Evolutionary conservation across 2,329 filamentous ascomycete species (phyloP).

Genomic region (Alternaria solani): DNA sequence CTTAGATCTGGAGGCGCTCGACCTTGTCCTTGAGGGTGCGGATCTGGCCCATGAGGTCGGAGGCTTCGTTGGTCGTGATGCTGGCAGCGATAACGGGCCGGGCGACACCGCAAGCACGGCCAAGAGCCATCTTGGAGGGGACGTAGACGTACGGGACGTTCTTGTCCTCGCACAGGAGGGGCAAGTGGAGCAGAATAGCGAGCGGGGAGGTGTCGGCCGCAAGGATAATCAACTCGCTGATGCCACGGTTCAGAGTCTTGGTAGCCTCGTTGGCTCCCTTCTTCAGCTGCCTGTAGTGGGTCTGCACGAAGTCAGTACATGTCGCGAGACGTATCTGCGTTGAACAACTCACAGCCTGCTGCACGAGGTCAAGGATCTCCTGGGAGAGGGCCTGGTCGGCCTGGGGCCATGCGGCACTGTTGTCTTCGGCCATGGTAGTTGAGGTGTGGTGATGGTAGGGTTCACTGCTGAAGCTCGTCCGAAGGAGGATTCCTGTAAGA

Average conservation of each 20-base stretch:
- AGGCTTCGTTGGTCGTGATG: conserved; percentile 73
- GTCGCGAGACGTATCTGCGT: neutral
- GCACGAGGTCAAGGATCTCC: conserved; percentile 53
- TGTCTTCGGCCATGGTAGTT: conserved; percentile 40
- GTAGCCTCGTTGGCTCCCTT: conserved; percentile 69
- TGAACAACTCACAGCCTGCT: conserved; percentile 24
- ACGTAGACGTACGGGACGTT: conserved; percentile 67
- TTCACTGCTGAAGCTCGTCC: conserved; percentile 50
- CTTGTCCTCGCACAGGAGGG: conserved; percentile 87
- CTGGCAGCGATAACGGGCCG: conserved; percentile 85
- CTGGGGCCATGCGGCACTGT: conserved; percentile 47
- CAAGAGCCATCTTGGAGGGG: conserved; percentile 82
- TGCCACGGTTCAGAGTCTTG: conserved; percentile 90
- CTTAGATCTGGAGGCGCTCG: conserved; percentile 88
- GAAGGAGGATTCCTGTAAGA: conserved; percentile 35
- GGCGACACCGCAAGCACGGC: conserved; percentile 80
- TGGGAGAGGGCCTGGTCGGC: conserved; percentile 60
- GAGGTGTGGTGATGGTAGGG: conserved; percentile 20
- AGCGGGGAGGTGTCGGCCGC: conserved; percentile 83
- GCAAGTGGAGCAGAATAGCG: conserved; percentile 73
- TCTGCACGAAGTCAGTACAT: neutral
- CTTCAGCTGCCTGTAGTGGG: conserved; percentile 39
- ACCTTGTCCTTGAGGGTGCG: conserved; percentile 91
- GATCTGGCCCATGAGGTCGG: conserved; percentile 79
- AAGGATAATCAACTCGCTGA: conserved; percentile 86